A percentile compares a stretch with the other conserved stretches of the same genome.
These are phyloP conservation scores for Sutorius australiensis DNA, from an alignment of 768 basidiomycete genomes.

Conservation along the genomic window DNA sequence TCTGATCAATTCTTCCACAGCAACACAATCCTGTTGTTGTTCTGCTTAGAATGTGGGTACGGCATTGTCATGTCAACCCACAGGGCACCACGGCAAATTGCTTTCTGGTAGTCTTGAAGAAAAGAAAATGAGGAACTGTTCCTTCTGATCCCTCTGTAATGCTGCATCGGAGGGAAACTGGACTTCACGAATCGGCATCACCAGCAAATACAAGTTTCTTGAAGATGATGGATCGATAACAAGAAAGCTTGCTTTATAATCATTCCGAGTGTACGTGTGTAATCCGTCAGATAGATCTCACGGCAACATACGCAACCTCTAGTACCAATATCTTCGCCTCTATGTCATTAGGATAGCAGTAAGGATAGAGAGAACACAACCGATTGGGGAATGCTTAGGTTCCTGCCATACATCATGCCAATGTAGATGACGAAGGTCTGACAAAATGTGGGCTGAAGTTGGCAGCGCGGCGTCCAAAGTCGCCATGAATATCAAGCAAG, in stretches of 20 bases:
- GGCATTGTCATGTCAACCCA: conserved; percentile 30
- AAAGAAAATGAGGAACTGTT: conserved; percentile 64
- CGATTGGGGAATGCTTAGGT: background rate
- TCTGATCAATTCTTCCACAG: conserved; percentile 53
- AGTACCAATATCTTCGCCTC: conserved; percentile 10
- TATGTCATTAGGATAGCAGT: conserved; percentile 18
- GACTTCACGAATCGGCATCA: conserved; percentile 51
- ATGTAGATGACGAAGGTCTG: conserved; percentile 16
- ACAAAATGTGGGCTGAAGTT: conserved; percentile 27
- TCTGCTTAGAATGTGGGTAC: conserved; percentile 5
- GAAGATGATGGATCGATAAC: background rate
- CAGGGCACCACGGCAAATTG: conserved; percentile 62
- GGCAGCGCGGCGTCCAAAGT: conserved; percentile 66
- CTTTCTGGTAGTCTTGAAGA: conserved; percentile 57
- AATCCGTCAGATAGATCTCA: conserved; percentile 3
- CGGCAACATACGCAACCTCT: conserved; percentile 3
- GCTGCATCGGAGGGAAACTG: conserved; percentile 33
- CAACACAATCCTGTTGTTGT: conserved; percentile 57
- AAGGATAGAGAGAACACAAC: conserved; percentile 8
- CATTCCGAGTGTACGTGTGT: conserved; percentile 1
- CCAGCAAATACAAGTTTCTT: background rate
- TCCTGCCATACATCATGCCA: conserved; percentile 13
- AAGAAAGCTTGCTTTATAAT: background rate
- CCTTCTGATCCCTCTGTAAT: conserved; percentile 40
- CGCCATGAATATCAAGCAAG: conserved; percentile 84